A percentile compares a stretch with the other conserved stretches of the same genome.
Evolutionary conservation across 139 green algal genomes (phyloP).

Genomic region (Tetraselmis striata): DNA sequence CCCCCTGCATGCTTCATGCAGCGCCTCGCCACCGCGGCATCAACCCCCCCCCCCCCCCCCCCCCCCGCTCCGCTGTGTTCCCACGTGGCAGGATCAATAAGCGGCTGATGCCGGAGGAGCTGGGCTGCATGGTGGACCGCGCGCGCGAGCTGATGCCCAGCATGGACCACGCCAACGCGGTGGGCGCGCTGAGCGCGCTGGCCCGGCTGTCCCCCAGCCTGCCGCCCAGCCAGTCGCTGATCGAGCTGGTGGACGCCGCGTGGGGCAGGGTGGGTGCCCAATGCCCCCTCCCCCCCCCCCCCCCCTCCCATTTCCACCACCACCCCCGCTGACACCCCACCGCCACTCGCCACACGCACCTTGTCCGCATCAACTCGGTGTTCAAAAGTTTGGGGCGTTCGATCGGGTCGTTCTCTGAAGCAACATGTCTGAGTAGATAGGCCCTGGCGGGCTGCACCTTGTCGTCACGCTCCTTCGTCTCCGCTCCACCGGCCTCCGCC

Average conservation of each 20-base stretch:
- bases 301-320: no score
- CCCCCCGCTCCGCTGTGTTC: neutral
- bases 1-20: neutral
- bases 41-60: neutral
- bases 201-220: neutral
- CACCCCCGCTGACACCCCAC: no score
- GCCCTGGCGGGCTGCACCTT: no score
- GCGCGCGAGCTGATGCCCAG: neutral
- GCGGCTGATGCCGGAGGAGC: neutral
- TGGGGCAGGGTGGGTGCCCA: neutral
- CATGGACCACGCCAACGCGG: neutral
- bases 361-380: no score
- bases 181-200: neutral
- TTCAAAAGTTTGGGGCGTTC: no score
- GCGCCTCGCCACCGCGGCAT: neutral
- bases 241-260: neutral
- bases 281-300: no score
- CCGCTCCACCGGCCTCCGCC: no score
- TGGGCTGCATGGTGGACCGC: neutral
- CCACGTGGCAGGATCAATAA: neutral
- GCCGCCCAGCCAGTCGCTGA: neutral
- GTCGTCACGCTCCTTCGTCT: no score
- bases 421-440: no score
- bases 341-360: no score
- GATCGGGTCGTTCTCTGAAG: no score